Conservation (phyloP, 192 early-diverging fungal genomes). For the Entophlyctis luteolus region DNA sequence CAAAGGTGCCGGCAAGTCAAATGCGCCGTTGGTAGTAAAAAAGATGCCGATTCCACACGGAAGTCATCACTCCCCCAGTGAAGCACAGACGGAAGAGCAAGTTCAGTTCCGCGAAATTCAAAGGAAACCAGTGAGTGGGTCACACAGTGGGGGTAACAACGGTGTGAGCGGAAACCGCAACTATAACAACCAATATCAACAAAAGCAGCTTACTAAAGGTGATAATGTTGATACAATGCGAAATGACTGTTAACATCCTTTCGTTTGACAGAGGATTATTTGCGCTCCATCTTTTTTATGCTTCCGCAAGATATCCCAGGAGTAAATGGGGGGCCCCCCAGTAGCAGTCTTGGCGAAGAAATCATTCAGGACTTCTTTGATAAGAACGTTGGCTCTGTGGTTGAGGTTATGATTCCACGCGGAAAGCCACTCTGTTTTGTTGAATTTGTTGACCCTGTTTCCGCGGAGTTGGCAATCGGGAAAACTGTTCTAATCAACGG, state of each 20-base stretch:
- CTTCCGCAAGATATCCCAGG: constrained; percentile 31
- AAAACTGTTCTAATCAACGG: constrained; percentile 46
- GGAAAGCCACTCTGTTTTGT: constrained; percentile 61
- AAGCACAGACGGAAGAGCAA: not conserved
- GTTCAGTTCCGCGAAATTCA: constrained; percentile 9
- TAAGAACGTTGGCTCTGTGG: constrained; percentile 55
- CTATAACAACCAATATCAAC: not conserved
- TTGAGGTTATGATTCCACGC: constrained; percentile 52
- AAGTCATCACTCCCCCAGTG: not conserved
- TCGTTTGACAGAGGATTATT: not conserved
- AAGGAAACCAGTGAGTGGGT: not conserved
- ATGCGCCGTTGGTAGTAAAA: not conserved
- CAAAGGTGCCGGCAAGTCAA: constrained; percentile 24
- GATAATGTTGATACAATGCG: not conserved
- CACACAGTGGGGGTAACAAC: not conserved
- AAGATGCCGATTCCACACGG: not conserved
- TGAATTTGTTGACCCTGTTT: constrained; percentile 62
- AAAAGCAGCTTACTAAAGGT: constrained; percentile 12
- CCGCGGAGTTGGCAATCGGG: constrained; percentile 61
- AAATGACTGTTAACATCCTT: not conserved
- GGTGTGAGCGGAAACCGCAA: not conserved
- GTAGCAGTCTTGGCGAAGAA: constrained; percentile 40
- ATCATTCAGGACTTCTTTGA: constrained; percentile 53
- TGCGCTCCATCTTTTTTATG: constrained; percentile 25
- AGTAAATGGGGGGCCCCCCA: no score